These are phyloP conservation scores for Fistulina hepatica DNA, from an alignment of 1,284 basidiomycete genomes.

Conservation along the genomic window DNA sequence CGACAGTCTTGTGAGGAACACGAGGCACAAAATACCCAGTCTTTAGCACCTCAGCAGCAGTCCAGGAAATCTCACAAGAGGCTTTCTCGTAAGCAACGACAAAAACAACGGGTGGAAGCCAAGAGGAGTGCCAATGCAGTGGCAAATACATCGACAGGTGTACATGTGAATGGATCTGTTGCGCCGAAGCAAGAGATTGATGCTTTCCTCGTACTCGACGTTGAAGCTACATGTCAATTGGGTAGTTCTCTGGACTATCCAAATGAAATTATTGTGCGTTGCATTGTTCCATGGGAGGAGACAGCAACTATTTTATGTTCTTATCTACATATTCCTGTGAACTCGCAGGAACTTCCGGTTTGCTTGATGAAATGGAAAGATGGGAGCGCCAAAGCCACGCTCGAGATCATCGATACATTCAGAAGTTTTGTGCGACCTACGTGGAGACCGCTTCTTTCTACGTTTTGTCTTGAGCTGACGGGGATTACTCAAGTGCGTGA, in stretches of 20 bases:
- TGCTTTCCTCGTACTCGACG: conserved; percentile 69
- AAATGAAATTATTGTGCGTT: conserved; percentile 86
- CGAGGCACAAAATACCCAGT: no score
- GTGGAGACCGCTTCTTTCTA: conserved; percentile 72
- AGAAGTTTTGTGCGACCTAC: conserved; percentile 82
- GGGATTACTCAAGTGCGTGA: conserved; percentile 79
- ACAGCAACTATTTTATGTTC: conserved; percentile 17
- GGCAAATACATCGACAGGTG: no score
- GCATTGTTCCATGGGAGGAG: conserved; percentile 6
- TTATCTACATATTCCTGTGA: conserved; percentile 14
- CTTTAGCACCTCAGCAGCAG: no score
- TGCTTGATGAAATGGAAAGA: conserved; percentile 79
- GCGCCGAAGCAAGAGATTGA: no score
- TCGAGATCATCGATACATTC: conserved; percentile 72
- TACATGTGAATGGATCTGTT: no score
- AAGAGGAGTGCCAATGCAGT: no score
- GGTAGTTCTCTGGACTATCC: conserved; percentile 64
- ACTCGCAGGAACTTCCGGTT: conserved; percentile 74
- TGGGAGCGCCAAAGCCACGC: conserved; percentile 36
- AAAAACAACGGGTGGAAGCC: no score
- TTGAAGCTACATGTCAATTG: conserved; percentile 81
- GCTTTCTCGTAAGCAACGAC: no score
- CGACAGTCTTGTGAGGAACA: no score
- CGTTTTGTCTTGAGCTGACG: conserved; percentile 81
- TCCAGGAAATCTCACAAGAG: no score